phyloP scores from a whole-genome alignment of 352 stramenopile genomes.

The Pythium coloratum region DNA sequence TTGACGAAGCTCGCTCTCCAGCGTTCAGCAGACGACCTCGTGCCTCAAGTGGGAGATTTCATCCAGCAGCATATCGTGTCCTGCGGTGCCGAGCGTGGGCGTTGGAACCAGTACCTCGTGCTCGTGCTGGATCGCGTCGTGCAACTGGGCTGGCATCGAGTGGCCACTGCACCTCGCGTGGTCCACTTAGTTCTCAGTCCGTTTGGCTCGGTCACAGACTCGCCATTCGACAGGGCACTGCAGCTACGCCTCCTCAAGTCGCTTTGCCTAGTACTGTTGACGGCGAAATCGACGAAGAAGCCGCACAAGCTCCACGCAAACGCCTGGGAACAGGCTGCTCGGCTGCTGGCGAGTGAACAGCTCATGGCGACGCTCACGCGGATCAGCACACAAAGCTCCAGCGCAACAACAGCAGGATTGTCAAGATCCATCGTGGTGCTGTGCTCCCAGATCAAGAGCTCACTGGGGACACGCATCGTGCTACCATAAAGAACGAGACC shows the following conservation, averaged over 20 bases:
- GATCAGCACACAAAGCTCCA: constrained; percentile 7
- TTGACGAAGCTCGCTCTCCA: constrained; percentile 20
- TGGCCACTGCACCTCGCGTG: constrained; percentile 6
- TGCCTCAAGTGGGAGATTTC: constrained; percentile 16
- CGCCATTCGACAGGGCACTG: not conserved
- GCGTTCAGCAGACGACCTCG: not conserved
- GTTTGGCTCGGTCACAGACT: constrained; percentile 4
- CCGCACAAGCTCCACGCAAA: not conserved
- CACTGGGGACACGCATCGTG: not conserved
- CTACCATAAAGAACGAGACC: not conserved
- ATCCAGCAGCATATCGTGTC: constrained; percentile 28
- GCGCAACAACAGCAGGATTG: constrained; percentile 5
- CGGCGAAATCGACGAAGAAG: not conserved
- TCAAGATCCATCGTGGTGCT: constrained; percentile 10
- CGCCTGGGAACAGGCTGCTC: constrained; percentile 9
- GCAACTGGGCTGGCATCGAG: constrained; percentile 15
- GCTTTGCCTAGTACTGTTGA: constrained; percentile 17
- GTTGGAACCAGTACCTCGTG: constrained; percentile 25
- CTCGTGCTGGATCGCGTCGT: constrained; percentile 24
- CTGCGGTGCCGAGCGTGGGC: constrained; percentile 5
- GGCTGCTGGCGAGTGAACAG: constrained; percentile 11
- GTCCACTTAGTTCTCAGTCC: constrained; percentile 13
- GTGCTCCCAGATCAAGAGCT: constrained; percentile 19
- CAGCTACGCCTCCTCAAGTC: constrained; percentile 23
- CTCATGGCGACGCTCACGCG: constrained; percentile 10